Percentiles rank a stretch among this genome's conserved stretches.
phyloP scores from a whole-genome alignment of 1,139 yeast species.

The Blastobotrys apis region DNA sequence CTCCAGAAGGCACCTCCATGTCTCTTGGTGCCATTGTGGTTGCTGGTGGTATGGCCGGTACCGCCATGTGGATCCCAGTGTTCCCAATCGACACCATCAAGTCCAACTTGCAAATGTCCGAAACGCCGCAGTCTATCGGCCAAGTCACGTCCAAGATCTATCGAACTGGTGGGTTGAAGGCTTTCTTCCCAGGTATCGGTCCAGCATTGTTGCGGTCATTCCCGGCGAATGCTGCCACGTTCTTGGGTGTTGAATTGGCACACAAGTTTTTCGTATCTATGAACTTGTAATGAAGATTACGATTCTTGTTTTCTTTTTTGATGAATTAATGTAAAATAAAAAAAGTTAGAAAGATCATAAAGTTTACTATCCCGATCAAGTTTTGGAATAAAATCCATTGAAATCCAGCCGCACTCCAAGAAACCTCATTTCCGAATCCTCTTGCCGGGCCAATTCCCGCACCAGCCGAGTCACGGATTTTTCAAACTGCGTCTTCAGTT shows the following conservation, averaged over 20 bases:
- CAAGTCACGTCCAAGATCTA: slow-evolving; percentile 63
- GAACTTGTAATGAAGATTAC: slow-evolving; percentile 11
- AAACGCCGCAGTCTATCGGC: slow-evolving; percentile 53
- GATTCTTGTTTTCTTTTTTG: too few species aligned
- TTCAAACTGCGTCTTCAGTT: slow-evolving; percentile 23
- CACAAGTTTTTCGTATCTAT: slow-evolving; percentile 51
- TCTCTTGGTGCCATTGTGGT: slow-evolving; percentile 72
- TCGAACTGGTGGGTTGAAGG: slow-evolving; percentile 73
- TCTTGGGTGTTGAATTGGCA: slow-evolving; percentile 90
- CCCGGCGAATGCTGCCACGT: slow-evolving; percentile 98
- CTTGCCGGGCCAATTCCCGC: slow-evolving; percentile 29
- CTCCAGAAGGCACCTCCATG: slow-evolving; percentile 51
- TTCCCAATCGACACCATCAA: slow-evolving; percentile 97
- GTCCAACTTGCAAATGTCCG: slow-evolving; percentile 74
- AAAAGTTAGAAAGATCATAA: too few species aligned
- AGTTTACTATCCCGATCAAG: too few species aligned
- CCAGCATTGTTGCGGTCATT: slow-evolving; percentile 92
- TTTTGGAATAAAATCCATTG: slow-evolving; percentile 34
- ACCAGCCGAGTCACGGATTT: slow-evolving; percentile 27
- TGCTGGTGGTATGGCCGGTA: slow-evolving; percentile 95
- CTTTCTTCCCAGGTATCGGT: slow-evolving; percentile 85
- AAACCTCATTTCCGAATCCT: slow-evolving; percentile 37
- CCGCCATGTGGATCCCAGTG: slow-evolving; percentile 93
- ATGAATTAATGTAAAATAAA: not conserved
- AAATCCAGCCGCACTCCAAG: slow-evolving; percentile 38